A percentile compares a stretch with the other conserved stretches of the same genome.
These are phyloP conservation scores for Fusarium sororula DNA, from an alignment of 2,329 filamentous ascomycete genomes.

Conservation along the genomic window DNA sequence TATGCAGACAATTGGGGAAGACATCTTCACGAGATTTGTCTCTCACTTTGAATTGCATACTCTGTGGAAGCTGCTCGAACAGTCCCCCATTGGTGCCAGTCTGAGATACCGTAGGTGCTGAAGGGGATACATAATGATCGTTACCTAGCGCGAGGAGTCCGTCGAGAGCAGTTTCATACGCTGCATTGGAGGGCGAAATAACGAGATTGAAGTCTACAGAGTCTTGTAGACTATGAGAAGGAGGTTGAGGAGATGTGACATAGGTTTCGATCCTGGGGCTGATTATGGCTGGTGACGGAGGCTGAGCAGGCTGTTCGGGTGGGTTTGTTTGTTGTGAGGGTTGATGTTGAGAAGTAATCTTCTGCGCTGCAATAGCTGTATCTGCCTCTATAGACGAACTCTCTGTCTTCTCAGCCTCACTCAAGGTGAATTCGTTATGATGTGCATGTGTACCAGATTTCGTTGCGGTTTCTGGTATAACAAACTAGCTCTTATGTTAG, in stretches of 20 bases:
- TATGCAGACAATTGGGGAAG: slow-evolving; percentile 40
- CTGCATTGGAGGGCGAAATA: slow-evolving; percentile 35
- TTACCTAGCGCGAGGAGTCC: slow-evolving; percentile 48
- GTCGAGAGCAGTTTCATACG: slow-evolving; percentile 48
- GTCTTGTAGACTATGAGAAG: neutral
- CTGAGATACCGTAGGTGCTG: slow-evolving; percentile 11
- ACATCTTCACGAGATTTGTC: slow-evolving; percentile 4
- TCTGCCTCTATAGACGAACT: neutral
- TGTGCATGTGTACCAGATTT: slow-evolving; percentile 16
- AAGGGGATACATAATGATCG: slow-evolving; percentile 29
- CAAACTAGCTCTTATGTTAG: slow-evolving; percentile 19
- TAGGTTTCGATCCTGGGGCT: slow-evolving; percentile 3
- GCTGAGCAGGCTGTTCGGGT: neutral
- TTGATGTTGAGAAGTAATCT: neutral
- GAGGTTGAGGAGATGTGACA: slow-evolving; percentile 10
- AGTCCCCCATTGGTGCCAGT: slow-evolving; percentile 7
- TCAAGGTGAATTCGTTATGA: neutral
- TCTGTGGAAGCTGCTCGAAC: slow-evolving; percentile 11
- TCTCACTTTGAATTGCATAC: neutral
- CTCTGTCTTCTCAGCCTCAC: neutral
- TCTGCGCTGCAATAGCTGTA: neutral
- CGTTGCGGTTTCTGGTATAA: slow-evolving; percentile 29
- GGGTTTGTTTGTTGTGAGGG: neutral
- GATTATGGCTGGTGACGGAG: slow-evolving; percentile 5
- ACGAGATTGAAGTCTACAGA: slow-evolving; percentile 22